These are phyloP conservation scores for Phialophora tarda DNA, from an alignment of 2,329 filamentous ascomycete species.

Conservation along the genomic window DNA sequence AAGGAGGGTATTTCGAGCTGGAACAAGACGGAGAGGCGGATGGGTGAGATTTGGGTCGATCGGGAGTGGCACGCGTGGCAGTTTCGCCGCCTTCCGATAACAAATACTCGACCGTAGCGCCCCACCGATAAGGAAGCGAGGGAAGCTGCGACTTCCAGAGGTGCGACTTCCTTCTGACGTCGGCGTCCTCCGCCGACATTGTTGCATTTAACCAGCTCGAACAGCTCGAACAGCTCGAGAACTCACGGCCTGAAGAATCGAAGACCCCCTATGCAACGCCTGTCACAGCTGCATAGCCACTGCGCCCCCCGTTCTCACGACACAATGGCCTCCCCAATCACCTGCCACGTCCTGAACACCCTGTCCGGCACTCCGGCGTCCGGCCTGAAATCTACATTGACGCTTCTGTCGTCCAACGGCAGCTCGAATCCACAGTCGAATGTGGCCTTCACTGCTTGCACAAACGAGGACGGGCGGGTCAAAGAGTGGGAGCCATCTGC, in stretches of 20 bases:
- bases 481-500: conserved; percentile 49
- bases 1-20: conserved; percentile 27
- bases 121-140: conserved; percentile 9
- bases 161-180: conserved; percentile 13
- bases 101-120: conserved; percentile 16
- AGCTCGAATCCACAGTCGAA: conserved; percentile 28
- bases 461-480: conserved; percentile 55
- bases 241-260: background rate
- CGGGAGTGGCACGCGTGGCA: background rate
- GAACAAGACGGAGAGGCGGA: conserved; percentile 30
- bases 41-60: background rate
- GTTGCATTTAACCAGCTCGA: conserved; percentile 21
- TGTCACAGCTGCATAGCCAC: conserved; percentile 6
- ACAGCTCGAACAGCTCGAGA: background rate
- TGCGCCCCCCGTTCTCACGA: conserved; percentile 1
- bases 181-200: conserved; percentile 24
- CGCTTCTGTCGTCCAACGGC: conserved; percentile 62
- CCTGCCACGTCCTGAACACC: conserved; percentile 58
- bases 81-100: conserved; percentile 9
- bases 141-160: background rate
- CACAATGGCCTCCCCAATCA: conserved; percentile 48
- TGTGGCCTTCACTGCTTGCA: conserved; percentile 48
- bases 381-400: conserved; percentile 56
- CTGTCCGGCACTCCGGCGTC: conserved; percentile 53
- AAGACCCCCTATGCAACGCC: conserved; percentile 1